phyloP scores from a whole-genome alignment of 208 protist genomes.

The Plasmodiophora brassicae region DNA sequence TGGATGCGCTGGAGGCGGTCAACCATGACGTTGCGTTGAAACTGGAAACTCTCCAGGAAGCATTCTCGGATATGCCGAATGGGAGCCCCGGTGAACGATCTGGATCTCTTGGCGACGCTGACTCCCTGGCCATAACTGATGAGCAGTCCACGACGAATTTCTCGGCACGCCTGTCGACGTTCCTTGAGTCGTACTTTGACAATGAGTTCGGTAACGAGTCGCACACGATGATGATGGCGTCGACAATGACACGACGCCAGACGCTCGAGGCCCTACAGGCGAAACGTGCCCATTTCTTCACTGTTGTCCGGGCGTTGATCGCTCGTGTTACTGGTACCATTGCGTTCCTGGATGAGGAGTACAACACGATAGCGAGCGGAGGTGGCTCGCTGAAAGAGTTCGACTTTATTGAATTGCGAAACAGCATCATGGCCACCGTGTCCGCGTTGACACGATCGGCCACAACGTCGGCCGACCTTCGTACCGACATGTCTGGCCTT shows the following conservation, averaged over 20 bases:
- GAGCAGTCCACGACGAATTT: background rate
- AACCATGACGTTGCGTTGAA: background rate
- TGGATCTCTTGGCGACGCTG: no score
- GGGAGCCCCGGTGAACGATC: no score
- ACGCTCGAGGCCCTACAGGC: background rate
- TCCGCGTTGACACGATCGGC: background rate
- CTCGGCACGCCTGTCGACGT: background rate
- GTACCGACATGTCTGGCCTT: background rate
- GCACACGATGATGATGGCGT: background rate
- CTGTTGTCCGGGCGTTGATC: constrained; percentile 21
- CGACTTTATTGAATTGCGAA: background rate
- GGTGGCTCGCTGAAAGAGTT: background rate
- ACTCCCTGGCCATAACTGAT: background rate
- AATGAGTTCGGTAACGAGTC: background rate
- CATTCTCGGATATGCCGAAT: background rate
- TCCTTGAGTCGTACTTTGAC: background rate
- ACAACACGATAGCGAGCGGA: background rate
- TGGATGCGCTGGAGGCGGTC: background rate
- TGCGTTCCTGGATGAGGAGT: background rate
- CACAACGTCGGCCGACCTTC: background rate
- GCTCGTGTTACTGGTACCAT: background rate
- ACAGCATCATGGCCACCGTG: background rate
- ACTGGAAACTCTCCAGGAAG: background rate
- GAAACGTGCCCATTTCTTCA: background rate
- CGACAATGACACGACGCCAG: background rate